Conservation (phyloP, 352 stramenopile species). For the Bremia lactucae region DNA sequence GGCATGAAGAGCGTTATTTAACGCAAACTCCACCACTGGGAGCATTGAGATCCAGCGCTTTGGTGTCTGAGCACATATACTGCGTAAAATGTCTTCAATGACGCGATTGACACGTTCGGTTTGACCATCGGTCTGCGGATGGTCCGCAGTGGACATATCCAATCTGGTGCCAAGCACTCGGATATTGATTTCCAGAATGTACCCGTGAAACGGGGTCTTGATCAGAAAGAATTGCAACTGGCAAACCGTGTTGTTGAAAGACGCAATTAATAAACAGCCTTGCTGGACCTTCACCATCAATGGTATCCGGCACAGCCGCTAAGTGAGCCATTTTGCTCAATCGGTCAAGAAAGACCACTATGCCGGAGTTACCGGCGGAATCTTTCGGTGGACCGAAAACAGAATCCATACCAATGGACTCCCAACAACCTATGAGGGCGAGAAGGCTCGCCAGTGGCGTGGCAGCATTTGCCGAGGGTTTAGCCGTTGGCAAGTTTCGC, state of each 20-base stretch:
- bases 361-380: neutral
- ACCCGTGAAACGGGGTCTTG: neutral
- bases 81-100: no score
- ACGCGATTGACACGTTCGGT: no score
- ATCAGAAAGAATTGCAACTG: neutral
- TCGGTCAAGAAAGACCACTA: neutral
- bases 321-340: neutral
- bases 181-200: no score
- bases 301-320: neutral
- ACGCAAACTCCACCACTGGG: no score
- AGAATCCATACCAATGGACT: neutral
- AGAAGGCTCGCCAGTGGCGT: neutral
- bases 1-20: no score
- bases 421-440: neutral
- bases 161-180: no score
- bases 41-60: no score
- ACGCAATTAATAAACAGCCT: neutral
- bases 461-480: no score
- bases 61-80: no score
- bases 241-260: neutral
- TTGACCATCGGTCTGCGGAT: no score
- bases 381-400: neutral
- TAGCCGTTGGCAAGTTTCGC: no score
- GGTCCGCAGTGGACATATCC: no score
- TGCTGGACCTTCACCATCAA: neutral